Percentiles rank a stretch among this genome's conserved stretches.
phyloP scores from a whole-genome alignment of 2,329 filamentous ascomycete genomes.

The Arthroderma uncinatum region DNA sequence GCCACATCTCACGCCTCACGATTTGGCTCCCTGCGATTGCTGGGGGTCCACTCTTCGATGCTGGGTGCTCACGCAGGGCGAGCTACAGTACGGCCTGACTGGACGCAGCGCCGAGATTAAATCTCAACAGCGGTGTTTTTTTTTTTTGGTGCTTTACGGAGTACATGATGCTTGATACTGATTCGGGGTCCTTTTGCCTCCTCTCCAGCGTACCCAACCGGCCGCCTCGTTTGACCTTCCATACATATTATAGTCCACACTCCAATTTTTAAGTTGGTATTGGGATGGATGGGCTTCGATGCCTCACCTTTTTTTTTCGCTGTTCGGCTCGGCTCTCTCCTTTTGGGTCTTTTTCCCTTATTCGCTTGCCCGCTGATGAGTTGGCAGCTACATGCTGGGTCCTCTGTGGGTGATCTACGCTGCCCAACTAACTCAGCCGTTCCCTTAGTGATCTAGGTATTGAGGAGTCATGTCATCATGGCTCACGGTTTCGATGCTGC shows the following conservation, averaged over 20 bases:
- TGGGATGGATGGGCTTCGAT: slow-evolving; percentile 11
- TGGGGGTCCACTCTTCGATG: not conserved
- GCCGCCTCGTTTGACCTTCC: not conserved
- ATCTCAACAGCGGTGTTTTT: not conserved
- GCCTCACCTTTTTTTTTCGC: slow-evolving; percentile 16
- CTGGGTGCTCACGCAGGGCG: slow-evolving; percentile 1
- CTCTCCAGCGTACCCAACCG: slow-evolving; percentile 2
- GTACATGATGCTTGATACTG: not conserved
- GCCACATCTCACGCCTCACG: slow-evolving; percentile 3
- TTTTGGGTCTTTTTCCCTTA: slow-evolving; percentile 10
- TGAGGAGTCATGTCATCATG: not conserved
- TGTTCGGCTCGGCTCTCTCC: slow-evolving; percentile 15
- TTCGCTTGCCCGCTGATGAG: slow-evolving; percentile 14
- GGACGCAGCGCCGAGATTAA: slow-evolving; percentile 4
- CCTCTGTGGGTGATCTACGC: slow-evolving; percentile 28
- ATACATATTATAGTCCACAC: not conserved
- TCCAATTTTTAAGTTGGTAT: slow-evolving; percentile 3
- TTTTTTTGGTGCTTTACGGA: not conserved
- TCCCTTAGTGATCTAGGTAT: not conserved
- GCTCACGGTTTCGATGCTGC: not conserved
- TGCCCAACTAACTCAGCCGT: slow-evolving; percentile 14
- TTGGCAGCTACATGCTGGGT: slow-evolving; percentile 23
- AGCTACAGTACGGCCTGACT: not conserved
- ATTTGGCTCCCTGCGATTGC: slow-evolving; percentile 1
- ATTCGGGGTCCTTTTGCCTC: not conserved